These are phyloP conservation scores for Xylaria longipes DNA, from an alignment of 495 filamentous ascomycete genomes.

Conservation along the genomic window DNA sequence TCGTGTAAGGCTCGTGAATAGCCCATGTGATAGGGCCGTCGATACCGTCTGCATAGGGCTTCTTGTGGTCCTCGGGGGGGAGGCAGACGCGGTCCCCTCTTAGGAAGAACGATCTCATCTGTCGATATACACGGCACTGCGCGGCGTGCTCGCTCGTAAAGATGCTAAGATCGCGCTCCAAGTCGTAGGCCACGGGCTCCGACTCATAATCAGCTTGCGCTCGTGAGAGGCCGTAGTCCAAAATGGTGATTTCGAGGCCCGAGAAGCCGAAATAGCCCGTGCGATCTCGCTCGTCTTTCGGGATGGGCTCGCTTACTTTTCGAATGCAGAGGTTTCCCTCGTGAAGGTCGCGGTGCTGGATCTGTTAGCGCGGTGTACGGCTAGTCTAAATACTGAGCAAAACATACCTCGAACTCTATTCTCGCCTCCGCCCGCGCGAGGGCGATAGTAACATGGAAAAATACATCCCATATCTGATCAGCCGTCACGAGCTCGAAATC, in stretches of 20 bases:
- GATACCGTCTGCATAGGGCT: slow-evolving; percentile 41
- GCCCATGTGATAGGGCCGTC: slow-evolving; percentile 49
- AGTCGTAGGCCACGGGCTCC: slow-evolving; percentile 52
- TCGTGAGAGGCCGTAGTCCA: slow-evolving; percentile 89
- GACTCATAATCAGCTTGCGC: slow-evolving; percentile 46
- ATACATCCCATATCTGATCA: slow-evolving; percentile 81
- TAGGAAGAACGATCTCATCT: slow-evolving; percentile 59
- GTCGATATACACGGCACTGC: slow-evolving; percentile 55
- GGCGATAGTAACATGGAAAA: slow-evolving; percentile 79
- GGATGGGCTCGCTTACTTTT: slow-evolving; percentile 44
- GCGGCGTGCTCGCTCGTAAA: slow-evolving; percentile 57
- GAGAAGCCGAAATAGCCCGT: slow-evolving; percentile 68
- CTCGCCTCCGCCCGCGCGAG: slow-evolving; percentile 77
- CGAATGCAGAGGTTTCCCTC: slow-evolving; percentile 84
- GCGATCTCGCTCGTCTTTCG: slow-evolving; percentile 43
- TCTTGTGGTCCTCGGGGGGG: slow-evolving; percentile 43
- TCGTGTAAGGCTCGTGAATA: slow-evolving; percentile 55
- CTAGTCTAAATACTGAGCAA: background rate
- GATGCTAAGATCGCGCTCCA: slow-evolving; percentile 59
- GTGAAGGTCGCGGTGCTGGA: slow-evolving; percentile 82
- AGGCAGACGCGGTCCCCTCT: slow-evolving; percentile 42
- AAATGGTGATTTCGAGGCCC: slow-evolving; percentile 77
- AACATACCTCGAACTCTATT: slow-evolving; percentile 72
- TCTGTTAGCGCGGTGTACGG: slow-evolving; percentile 34
- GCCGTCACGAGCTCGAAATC: slow-evolving; percentile 59